Base-by-base conservation (phyloP, 805 yeast species). In the Debaryomyces maramus region DNA sequence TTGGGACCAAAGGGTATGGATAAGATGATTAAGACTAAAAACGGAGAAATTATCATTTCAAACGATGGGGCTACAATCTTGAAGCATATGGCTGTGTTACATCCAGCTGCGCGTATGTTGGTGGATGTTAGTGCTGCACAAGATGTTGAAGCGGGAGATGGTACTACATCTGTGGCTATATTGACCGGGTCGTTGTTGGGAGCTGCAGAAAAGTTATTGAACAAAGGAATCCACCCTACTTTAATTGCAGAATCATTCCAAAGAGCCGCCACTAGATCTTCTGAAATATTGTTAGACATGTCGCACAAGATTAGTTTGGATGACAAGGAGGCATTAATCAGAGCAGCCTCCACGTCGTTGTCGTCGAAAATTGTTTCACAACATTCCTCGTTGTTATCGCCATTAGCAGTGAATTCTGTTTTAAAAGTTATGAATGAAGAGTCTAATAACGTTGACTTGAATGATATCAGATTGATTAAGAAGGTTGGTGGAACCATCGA, bases 1-100 rank as follows among this genome's bases (percentile, higher is more conserved):
- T 72, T 93, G 44, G 99, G 99, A 15, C 99, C 99, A 41, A 91
- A 89, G 65, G 99, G 99, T 45, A 93, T 93, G 99, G 99, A 93
- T 65, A 93, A 93, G 72, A 91, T 93, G 98, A 88, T 88, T 69
- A 88, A 88, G 67, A 90, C 98, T 14, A 84, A 90, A 36, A 78
- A 77, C 43, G 98, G 98, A 28, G 89, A 93, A 58, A 86, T 91
- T 53, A 84, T 90, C 56, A 90, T 93, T 52, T 89, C 98, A 47
- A 93, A 93, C 63, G 99, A 93, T 67, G 99, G 99, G 23, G 98
- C 95, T 65, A 93, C 99, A 3, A 93, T 93, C 52, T 72, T 91
- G 52, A 83, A 87, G 55, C 97, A 93, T 63, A 93, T 93, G 98
- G 98, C 99, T 1, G 95, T 93, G 36, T 76, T 93, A 60, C 99